Base-by-base conservation (phyloP, 2,329 filamentous ascomycete species). In the Truncatella angustata region DNA sequence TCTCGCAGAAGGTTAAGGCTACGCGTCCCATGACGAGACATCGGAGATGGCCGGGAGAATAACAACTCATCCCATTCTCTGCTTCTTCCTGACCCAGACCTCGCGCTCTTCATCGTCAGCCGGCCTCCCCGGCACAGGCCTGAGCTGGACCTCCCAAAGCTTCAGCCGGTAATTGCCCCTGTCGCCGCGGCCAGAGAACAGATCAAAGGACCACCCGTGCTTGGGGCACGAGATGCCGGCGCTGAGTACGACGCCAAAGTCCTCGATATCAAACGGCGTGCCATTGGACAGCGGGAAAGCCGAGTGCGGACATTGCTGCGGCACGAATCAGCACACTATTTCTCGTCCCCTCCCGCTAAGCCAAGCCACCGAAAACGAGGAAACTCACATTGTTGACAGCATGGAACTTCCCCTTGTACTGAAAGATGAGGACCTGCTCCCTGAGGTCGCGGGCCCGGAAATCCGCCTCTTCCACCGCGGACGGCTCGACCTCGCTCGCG, bases 191-290 rank as follows among this genome's bases (percentile, higher is more conserved):
- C 86, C 86, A 0, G 85, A 81, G 49, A 82, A 80, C 2, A 89
- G 60, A 62, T 90, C 86, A 65, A 89, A 90, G 0, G 84, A 85
- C 86, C 86, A 90, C 4, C 75, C 81, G 55, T 89, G 86, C 56
- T 87, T 87, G 0, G 85, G 84, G 63, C 86, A 90, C 0, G 76
- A 79, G 3, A 90, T 69, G 0, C 85, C 86, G 0, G 82, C 76
- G 50, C 82, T 86, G 5, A 87, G 65, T 4, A 78, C 73, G 2
- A 87, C 70, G 0, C 86, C 86, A 62, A 88, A 90, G 54, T 90
- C 86, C 58, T 90, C 86, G 59, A 90, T 88, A 50, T 90, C 86
- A 53, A 88, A 88, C 0, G 84, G 73, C 0, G 69, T 78, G 0
- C 82, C 85, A 39, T 80, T 75, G 0, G 84, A 87, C 1, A 90